Percentiles rank a stretch among this genome's conserved stretches.
These are phyloP conservation scores for Flueggea neowawraea DNA, from an alignment of 441 rosid genomes.

Conservation along the genomic window DNA sequence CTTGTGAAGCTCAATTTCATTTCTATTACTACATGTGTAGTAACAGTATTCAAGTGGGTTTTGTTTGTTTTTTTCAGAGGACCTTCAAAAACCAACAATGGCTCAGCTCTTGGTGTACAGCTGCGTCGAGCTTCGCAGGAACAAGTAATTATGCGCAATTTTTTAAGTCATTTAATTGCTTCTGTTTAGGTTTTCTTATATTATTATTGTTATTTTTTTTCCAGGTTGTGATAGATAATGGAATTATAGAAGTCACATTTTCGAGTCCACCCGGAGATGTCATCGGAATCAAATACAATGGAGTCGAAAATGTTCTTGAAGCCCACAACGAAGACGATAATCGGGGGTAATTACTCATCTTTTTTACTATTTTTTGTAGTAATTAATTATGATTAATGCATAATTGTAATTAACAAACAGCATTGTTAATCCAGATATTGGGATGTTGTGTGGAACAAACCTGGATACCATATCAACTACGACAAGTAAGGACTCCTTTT, in stretches of 20 bases:
- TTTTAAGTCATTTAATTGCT: too few species aligned
- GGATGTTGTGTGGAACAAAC: slow-evolving; percentile 57
- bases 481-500: slow-evolving; percentile 34
- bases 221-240: slow-evolving; percentile 64
- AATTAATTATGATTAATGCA: too few species aligned
- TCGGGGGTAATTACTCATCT: slow-evolving; percentile 36
- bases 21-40: too few species aligned
- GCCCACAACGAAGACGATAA: slow-evolving; percentile 11
- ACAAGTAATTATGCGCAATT: neutral
- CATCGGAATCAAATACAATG: slow-evolving; percentile 37
- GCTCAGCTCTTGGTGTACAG: neutral
- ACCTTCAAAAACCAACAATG: neutral
- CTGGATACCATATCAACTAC: slow-evolving; percentile 7
- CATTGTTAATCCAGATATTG: slow-evolving; percentile 33
- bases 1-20: neutral
- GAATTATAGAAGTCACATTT: slow-evolving; percentile 40
- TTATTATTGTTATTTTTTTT: neutral
- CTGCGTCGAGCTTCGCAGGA: neutral
- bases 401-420: too few species aligned
- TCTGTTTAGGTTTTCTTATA: too few species aligned
- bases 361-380: neutral
- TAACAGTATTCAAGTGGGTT: too few species aligned
- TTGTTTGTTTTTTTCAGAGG: neutral
- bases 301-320: slow-evolving; percentile 44
- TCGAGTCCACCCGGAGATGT: slow-evolving; percentile 49